A percentile compares a stretch with the other conserved stretches of the same genome.
Evolutionary conservation across 805 yeast species (phyloP).

Genomic region (Candida maris): DNA sequence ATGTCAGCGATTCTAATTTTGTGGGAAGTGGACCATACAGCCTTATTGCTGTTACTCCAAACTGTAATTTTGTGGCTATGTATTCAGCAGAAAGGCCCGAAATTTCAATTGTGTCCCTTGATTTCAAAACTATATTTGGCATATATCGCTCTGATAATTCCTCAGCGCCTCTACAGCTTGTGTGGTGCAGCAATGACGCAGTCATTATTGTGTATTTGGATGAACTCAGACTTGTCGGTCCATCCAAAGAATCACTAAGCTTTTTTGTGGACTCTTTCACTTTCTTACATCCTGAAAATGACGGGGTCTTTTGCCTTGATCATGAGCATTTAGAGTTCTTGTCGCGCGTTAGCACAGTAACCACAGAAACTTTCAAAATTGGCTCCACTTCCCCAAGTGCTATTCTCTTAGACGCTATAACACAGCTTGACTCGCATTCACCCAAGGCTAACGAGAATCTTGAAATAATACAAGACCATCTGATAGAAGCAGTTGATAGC

Average conservation of each 20-base stretch:
- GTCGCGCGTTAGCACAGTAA: constrained; percentile 54
- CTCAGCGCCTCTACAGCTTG: constrained; percentile 42
- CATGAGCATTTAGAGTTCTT: constrained; percentile 55
- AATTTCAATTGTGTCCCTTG: constrained; percentile 48
- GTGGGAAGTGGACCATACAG: constrained; percentile 15
- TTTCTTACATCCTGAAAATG: constrained; percentile 49
- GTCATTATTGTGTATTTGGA: constrained; percentile 57
- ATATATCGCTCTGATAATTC: constrained; percentile 38
- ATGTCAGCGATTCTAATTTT: constrained; percentile 8
- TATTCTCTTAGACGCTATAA: constrained; percentile 74
- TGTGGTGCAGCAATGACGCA: constrained; percentile 88
- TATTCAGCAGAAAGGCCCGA: constrained; percentile 38
- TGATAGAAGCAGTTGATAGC: constrained; percentile 59
- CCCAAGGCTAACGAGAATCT: constrained; percentile 82
- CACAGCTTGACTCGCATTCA: constrained; percentile 59
- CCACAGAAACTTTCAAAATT: constrained; percentile 64
- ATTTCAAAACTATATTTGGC: constrained; percentile 41
- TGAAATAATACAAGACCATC: constrained; percentile 44
- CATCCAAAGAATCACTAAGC: constrained; percentile 54
- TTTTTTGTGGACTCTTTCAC: constrained; percentile 47
- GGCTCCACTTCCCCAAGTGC: constrained; percentile 86
- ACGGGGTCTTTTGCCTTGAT: constrained; percentile 72
- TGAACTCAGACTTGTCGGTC: constrained; percentile 68
- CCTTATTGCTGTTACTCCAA: constrained; percentile 39
- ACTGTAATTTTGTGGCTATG: constrained; percentile 51